Evolutionary conservation across 371 early-diverging fungal species (phyloP).

Genomic region (Synchytrium microbalum): DNA sequence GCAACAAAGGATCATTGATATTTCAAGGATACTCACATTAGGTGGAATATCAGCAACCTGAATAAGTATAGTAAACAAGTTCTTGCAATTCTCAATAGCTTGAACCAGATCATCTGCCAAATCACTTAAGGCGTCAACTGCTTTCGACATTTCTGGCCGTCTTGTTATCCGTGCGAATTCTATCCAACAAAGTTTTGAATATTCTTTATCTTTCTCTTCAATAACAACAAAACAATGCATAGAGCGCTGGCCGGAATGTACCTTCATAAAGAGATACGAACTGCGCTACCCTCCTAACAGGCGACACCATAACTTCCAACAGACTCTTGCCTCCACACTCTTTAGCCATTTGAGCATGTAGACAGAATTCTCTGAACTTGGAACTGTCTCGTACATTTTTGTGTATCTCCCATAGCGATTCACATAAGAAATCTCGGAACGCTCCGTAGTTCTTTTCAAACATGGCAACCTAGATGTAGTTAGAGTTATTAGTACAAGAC

Average conservation of each 20-base stretch:
- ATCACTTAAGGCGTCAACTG: not conserved
- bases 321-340: constrained; percentile 12
- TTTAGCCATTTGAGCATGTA: constrained; percentile 8
- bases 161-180: constrained; percentile 10
- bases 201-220: not conserved
- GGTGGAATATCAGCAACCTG: constrained; percentile 14
- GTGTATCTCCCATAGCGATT: constrained; percentile 15
- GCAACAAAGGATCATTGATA: too few relatives aligned
- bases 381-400: constrained; percentile 10
- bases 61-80: constrained; percentile 14
- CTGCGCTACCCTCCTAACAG: constrained; percentile 10
- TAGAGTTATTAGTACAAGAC: not conserved
- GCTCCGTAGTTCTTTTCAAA: constrained; percentile 13
- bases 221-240: constrained; percentile 1
- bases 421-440: constrained; percentile 10
- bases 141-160: not conserved
- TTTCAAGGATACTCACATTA: not conserved
- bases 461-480: constrained; percentile 6
- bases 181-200: constrained; percentile 2
- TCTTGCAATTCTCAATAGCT: constrained; percentile 13
- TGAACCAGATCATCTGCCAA: constrained; percentile 10
- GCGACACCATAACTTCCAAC: constrained; percentile 13
- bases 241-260: not conserved
- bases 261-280: constrained; percentile 14
- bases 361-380: constrained; percentile 19